Conservation (phyloP, 768 basidiomycete genomes). For the Amanita jacksonii region DNA sequence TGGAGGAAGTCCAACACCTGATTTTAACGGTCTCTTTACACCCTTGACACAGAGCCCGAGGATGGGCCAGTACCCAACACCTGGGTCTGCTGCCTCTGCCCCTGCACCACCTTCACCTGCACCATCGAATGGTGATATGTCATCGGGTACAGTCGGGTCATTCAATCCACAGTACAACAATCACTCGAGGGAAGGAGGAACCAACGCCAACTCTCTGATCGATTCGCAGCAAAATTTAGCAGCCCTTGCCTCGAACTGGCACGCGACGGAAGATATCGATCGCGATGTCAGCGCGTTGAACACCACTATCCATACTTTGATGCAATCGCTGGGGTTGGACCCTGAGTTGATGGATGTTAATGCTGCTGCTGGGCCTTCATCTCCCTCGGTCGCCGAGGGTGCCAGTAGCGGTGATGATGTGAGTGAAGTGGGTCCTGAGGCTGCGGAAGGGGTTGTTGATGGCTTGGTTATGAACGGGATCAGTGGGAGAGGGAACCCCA, state of each 20-base stretch:
- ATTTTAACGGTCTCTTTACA: background rate
- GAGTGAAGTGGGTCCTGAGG: background rate
- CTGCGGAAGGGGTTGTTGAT: background rate
- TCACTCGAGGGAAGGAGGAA: too few relatives aligned
- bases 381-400: too few relatives aligned
- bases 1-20: background rate
- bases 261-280: conserved; percentile 53
- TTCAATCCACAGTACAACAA: background rate
- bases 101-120: background rate
- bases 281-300: conserved; percentile 66
- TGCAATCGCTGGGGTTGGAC: conserved; percentile 63
- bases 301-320: conserved; percentile 58
- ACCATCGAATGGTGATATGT: too few relatives aligned
- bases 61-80: background rate
- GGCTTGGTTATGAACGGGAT: conserved; percentile 1
- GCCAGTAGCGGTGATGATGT: background rate
- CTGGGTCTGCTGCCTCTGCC: background rate
- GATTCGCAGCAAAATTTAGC: conserved; percentile 20
- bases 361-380: background rate
- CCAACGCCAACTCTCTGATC: too few relatives aligned
- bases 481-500: background rate
- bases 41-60: background rate
- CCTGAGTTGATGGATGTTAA: conserved; percentile 22
- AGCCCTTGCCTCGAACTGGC: conserved; percentile 39
- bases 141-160: too few relatives aligned